Evolutionary conservation across 768 basidiomycete genomes (phyloP), one percentile per base, ranked within the genome.

Genomic region (Russula virescens): DNA sequence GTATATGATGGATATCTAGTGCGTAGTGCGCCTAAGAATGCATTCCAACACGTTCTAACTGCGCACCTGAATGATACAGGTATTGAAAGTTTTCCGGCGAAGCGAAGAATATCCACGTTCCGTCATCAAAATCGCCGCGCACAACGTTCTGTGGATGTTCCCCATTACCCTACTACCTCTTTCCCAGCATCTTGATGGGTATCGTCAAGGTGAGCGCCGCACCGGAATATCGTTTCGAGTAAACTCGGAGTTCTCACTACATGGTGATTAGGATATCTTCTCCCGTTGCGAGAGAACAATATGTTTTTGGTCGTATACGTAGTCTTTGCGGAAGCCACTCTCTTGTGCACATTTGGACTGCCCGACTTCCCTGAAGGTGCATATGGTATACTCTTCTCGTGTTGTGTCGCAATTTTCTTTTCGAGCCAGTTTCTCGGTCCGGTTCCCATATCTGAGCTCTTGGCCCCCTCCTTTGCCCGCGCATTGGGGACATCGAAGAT

Each of bases 251-350:
- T 35, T 5, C 34, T 35, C 34, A 35, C 10, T 10, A 10, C 34
- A 35, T 35, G 34, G 34, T 35, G 5, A 35, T 35, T n/a, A 51
- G 34, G 34, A 19, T 23, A 35, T 7, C 6, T 35, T 21, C 5
- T 35, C 34, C 10, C 19, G 10, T 6, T 31, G 2, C 1, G 0
- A 35, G 5, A 6, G n/a, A 13, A 0, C 7, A 2, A 19, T 23
- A 2, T 52, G n/a, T 21, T 21, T 1, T 13, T 52, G n/a, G 4
- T 2, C 3, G n/a, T 14, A 21, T 5, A 23, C n/a, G 5, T 38
- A 21, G 35, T 38, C n/a, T n/a, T 52, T 21, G 11, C 2, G 8
- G 51, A 53, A 38, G 35, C n/a, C 14, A 0, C 4, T 19, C 14
- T 38, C n/a, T 6, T 52, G 21, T 0, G 4, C 10, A 0, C 16